Evolutionary conservation across 495 filamentous ascomycete genomes (phyloP), one percentile per base, ranked within the genome.

Genomic region (Daldinia bambusicola): DNA sequence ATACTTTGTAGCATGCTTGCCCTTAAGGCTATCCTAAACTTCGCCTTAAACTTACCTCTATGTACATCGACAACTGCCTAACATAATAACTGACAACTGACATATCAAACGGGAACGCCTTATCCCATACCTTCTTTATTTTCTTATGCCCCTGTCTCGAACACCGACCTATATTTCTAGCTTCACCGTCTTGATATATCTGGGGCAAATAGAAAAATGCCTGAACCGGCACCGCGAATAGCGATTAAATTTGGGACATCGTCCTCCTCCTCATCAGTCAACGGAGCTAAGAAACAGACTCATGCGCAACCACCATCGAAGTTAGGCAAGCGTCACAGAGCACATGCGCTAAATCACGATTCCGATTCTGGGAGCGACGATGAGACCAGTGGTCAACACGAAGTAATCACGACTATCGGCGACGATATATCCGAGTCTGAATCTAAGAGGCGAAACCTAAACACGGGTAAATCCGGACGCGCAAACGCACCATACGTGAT

Each of bases 401-500:
- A 85, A 65, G 55, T 43, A 4, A 78, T 85, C 20, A 81, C 82
- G 12, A 79, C 76, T 0, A 79, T 84, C 61, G 78, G 76, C 10
- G 75, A 56, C 4, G 74, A 77, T 10, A 74, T 71, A 40, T 71
- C 72, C 16, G 72, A 75, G 13, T 64, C 69, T 16, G 61, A 61
- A 9, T 22, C 60, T 16, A 78, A 72, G 57, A 68, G 61, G 40
- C 62, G 63, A 20, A 64, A 61, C 50, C 6, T 37, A 14, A 55
- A 34, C 6, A 53, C 14, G 7, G 61, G 63, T 13, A 77, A 71
- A 53, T 59, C 65, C 13, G 52, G 22, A 48, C 43, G 81, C 10
- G 78, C 80, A 34, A 79, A 83, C 34, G 67, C 72, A 8, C 84
- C 86, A 12, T 79, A 92, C 26, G 84, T 92, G 26, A 95, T 95